phyloP scores from a whole-genome alignment of 2,329 filamentous ascomycete genomes.

The Epichloe elymi region DNA sequence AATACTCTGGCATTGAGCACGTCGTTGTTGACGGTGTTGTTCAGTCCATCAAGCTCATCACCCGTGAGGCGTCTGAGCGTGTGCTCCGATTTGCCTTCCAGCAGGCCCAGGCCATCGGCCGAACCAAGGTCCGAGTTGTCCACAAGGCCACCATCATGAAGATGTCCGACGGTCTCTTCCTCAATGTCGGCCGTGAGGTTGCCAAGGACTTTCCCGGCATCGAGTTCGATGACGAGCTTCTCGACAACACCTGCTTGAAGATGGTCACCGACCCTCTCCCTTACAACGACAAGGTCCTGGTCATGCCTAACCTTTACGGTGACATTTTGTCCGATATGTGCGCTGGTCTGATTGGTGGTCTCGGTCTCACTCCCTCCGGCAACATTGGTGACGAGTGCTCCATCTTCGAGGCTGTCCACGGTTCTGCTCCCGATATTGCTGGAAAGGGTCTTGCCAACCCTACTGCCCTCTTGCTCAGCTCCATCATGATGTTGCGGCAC shows the following conservation, averaged over 20 bases:
- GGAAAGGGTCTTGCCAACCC: constrained; percentile 95
- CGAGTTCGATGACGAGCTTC: constrained; percentile 93
- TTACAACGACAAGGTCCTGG: constrained; percentile 98
- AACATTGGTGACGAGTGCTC: constrained; percentile 99
- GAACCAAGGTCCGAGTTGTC: constrained; percentile 92
- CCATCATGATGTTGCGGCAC: constrained; percentile 99
- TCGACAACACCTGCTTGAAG: constrained; percentile 99
- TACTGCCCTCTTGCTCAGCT: constrained; percentile 85
- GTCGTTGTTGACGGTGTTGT: constrained; percentile 95
- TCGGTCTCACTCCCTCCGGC: constrained; percentile 91
- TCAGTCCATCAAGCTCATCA: constrained; percentile 99
- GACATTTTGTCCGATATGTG: constrained; percentile 99
- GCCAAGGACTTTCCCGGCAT: constrained; percentile 92
- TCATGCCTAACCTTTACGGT: constrained; percentile 97
- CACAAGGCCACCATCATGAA: constrained; percentile 99
- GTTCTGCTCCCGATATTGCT: constrained; percentile 90
- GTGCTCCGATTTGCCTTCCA: constrained; percentile 97
- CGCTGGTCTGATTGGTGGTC: constrained; percentile 93
- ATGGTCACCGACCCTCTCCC: constrained; percentile 92
- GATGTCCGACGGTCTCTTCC: constrained; percentile 98
- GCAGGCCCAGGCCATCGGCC: constrained; percentile 84
- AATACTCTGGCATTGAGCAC: constrained; percentile 99
- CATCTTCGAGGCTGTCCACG: constrained; percentile 99
- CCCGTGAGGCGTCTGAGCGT: constrained; percentile 83
- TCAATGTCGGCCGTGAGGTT: constrained; percentile 71